A percentile compares a stretch with the other conserved stretches of the same genome.
Conservation (phyloP, 441 rosid genomes). For the Populus hybrid region DNA sequence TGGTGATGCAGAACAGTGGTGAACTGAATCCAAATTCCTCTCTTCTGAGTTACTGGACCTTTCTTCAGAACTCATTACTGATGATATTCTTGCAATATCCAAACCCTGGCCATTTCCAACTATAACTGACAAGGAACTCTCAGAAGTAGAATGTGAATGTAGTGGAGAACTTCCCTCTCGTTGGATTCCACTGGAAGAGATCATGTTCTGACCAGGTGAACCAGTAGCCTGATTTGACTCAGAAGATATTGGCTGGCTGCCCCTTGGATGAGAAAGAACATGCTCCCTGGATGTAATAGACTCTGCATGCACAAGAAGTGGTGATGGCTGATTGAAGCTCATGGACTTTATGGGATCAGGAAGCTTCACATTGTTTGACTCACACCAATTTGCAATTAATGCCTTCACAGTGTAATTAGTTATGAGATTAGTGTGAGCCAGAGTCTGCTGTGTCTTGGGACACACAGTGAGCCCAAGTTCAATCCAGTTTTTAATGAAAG, state of each 20-base stretch:
- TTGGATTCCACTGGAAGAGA: conserved; percentile 40
- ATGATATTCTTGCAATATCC: conserved; percentile 43
- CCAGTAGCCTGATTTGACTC: conserved; percentile 45
- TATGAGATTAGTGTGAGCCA: conserved; percentile 65
- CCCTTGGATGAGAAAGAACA: conserved; percentile 32
- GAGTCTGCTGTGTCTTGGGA: conserved; percentile 81
- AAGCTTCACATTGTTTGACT: conserved; percentile 65
- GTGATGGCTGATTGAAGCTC: conserved; percentile 54
- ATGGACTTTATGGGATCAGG: conserved; percentile 65
- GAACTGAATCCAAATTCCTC: conserved; percentile 39
- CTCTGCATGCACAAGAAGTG: conserved; percentile 49
- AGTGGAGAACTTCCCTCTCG: conserved; percentile 53
- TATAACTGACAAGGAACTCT: conserved; percentile 44
- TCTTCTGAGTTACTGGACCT: conserved; percentile 48
- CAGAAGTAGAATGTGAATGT: conserved; percentile 58
- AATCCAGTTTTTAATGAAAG: conserved; percentile 81
- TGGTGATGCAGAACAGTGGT: conserved; percentile 47
- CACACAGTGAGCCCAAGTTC: conserved; percentile 86
- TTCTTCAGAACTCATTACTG: conserved; percentile 41
- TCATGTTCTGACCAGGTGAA: conserved; percentile 42
- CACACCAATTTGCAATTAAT: conserved; percentile 90
- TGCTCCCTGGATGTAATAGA: conserved; percentile 36
- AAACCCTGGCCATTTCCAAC: conserved; percentile 42
- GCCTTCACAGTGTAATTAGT: conserved; percentile 93
- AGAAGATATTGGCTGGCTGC: conserved; percentile 41